These are phyloP conservation scores for Echites panduratus DNA, from an alignment of 257 asterid species.

Conservation along the genomic window DNA sequence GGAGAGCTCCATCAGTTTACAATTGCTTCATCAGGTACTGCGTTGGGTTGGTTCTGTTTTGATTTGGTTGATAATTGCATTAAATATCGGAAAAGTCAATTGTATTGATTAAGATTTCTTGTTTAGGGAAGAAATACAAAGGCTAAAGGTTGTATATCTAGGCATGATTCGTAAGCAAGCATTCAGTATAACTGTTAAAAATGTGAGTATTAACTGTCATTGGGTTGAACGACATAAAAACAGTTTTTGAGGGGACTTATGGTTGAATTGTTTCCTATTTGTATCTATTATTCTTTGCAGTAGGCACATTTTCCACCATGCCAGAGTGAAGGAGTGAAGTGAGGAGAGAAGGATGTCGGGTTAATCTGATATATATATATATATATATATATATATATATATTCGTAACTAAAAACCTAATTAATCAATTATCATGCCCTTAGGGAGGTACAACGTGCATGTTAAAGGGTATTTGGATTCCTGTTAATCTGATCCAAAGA, in stretches of 20 bases:
- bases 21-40: too few relatives aligned
- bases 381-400: too few relatives aligned
- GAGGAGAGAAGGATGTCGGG: slow-evolving; percentile 25
- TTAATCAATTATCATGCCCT: not conserved
- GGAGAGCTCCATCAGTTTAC: too few relatives aligned
- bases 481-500: not conserved
- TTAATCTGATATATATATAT: slow-evolving; percentile 14
- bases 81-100: too few relatives aligned
- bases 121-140: too few relatives aligned
- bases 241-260: too few relatives aligned
- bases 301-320: too few relatives aligned
- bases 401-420: slow-evolving; percentile 24
- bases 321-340: slow-evolving; percentile 28
- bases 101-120: too few relatives aligned
- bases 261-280: too few relatives aligned
- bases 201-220: slow-evolving; percentile 34
- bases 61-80: too few relatives aligned
- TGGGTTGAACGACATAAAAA: not conserved
- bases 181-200: slow-evolving; percentile 79
- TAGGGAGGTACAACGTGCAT: not conserved
- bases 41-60: too few relatives aligned
- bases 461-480: not conserved
- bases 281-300: too few relatives aligned
- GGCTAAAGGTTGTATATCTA: slow-evolving; percentile 62
- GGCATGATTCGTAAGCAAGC: slow-evolving; percentile 81